A percentile compares a stretch with the other conserved stretches of the same genome.
Conservation (phyloP, 805 yeast species). For the Ogataea glucozyma region DNA sequence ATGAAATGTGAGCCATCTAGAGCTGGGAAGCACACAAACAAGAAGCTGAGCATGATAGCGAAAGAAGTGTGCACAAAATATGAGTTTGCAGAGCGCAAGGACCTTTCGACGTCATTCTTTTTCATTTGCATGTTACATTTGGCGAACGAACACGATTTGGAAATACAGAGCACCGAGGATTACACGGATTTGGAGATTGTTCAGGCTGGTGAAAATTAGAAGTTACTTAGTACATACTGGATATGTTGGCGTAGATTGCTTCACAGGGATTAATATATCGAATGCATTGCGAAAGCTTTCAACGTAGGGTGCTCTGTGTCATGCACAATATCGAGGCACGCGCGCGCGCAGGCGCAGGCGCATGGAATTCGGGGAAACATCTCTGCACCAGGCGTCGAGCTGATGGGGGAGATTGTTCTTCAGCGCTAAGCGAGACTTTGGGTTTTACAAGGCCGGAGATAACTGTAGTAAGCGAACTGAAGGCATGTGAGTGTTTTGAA, state of each 20-base stretch:
- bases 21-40: conserved; percentile 10
- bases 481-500: no score
- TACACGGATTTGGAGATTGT: conserved; percentile 20
- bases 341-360: no score
- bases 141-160: conserved; percentile 81
- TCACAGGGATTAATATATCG: no score
- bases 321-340: no score
- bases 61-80: conserved; percentile 44
- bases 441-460: no score
- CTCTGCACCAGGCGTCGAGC: no score
- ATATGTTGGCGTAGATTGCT: not conserved
- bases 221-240: not conserved
- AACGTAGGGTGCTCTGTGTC: no score
- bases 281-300: no score
- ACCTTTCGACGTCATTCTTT: conserved; percentile 80
- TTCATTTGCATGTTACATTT: conserved; percentile 81
- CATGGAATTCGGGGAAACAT: no score
- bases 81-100: conserved; percentile 55
- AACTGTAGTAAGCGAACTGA: no score
- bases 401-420: no score
- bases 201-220: not conserved
- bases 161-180: conserved; percentile 48
- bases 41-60: conserved; percentile 26
- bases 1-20: conserved; percentile 21
- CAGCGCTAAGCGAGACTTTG: no score